A percentile compares a stretch with the other conserved stretches of the same genome.
Evolutionary conservation across 441 rosid genomes (phyloP).

Genomic region (Iberis amara): DNA sequence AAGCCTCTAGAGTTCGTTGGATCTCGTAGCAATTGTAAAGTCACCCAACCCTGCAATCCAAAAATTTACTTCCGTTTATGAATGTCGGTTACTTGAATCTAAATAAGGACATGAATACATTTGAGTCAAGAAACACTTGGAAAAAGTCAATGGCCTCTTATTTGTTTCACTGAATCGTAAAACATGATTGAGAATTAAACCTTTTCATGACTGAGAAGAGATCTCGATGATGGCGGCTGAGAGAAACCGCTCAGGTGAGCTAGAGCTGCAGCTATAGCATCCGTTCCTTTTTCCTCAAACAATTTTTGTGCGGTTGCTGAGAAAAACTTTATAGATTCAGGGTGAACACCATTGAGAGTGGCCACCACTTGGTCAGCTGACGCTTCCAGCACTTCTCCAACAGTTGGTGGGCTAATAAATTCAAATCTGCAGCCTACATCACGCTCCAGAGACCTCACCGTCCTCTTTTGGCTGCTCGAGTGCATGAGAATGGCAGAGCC

Average conservation of each 20-base stretch:
- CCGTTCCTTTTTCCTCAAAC: slow-evolving; percentile 69
- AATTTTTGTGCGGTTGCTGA: slow-evolving; percentile 74
- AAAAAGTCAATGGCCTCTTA: background rate
- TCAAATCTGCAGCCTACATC: slow-evolving; percentile 94
- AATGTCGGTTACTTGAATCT: slow-evolving; percentile 2
- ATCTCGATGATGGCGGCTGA: slow-evolving; percentile 80
- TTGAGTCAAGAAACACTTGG: background rate
- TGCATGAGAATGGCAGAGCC: slow-evolving; percentile 85
- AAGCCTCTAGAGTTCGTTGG: slow-evolving; percentile 58
- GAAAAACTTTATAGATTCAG: slow-evolving; percentile 68
- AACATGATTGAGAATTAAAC: slow-evolving; percentile 32
- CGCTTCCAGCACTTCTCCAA: slow-evolving; percentile 69
- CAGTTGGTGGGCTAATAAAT: slow-evolving; percentile 73
- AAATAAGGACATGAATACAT: background rate
- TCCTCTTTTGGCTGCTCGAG: slow-evolving; percentile 78
- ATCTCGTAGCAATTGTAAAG: slow-evolving; percentile 79
- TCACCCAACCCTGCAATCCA: slow-evolving; percentile 72
- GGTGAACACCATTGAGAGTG: slow-evolving; percentile 82
- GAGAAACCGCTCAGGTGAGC: slow-evolving; percentile 95
- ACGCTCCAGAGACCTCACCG: slow-evolving; percentile 86
- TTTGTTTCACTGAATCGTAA: background rate
- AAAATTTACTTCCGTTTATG: slow-evolving; percentile 24
- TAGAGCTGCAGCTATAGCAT: slow-evolving; percentile 90
- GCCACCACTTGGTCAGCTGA: slow-evolving; percentile 86
- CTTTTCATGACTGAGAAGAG: slow-evolving; percentile 91